phyloP scores from a whole-genome alignment of 192 early-diverging fungal species.

The Coemansia reversa region DNA sequence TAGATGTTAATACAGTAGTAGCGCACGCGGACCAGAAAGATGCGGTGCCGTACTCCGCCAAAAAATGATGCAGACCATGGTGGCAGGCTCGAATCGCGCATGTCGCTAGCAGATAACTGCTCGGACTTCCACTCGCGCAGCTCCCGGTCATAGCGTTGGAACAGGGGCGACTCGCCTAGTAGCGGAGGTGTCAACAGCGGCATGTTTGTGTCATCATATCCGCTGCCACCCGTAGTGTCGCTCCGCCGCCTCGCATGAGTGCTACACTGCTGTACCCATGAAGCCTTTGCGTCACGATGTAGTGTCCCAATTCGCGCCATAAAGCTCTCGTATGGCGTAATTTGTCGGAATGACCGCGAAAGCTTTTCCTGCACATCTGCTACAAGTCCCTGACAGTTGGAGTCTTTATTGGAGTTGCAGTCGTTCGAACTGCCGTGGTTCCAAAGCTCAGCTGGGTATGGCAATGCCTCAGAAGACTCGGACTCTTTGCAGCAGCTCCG shows the following conservation, averaged over 20 bases:
- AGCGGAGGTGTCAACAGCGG: neutral
- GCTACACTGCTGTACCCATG: slow-evolving; percentile 9
- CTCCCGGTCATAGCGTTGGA: slow-evolving; percentile 18
- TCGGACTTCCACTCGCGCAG: slow-evolving; percentile 12
- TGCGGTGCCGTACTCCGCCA: slow-evolving; percentile 20
- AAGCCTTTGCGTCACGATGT: slow-evolving; percentile 22
- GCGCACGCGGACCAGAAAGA: slow-evolving; percentile 24
- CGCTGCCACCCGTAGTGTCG: slow-evolving; percentile 7
- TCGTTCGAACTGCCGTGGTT: slow-evolving; percentile 1
- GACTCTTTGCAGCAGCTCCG: slow-evolving; percentile 12
- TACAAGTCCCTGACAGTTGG: slow-evolving; percentile 2
- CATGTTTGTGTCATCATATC: neutral
- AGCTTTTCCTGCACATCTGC: slow-evolving; percentile 10
- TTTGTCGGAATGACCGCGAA: slow-evolving; percentile 10
- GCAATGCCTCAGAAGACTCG: slow-evolving; percentile 3
- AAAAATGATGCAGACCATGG: slow-evolving; percentile 19
- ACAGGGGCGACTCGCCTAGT: slow-evolving; percentile 19
- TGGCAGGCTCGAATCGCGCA: slow-evolving; percentile 12
- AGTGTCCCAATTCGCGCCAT: slow-evolving; percentile 20
- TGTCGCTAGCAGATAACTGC: slow-evolving; percentile 11
- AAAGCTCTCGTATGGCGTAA: slow-evolving; percentile 15
- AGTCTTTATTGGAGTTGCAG: neutral
- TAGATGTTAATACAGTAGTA: slow-evolving; percentile 39
- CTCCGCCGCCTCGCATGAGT: neutral
- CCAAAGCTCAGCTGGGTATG: slow-evolving; percentile 8